phyloP scores from a whole-genome alignment of 495 filamentous ascomycete genomes.

The Aspergillus heteromorphus region DNA sequence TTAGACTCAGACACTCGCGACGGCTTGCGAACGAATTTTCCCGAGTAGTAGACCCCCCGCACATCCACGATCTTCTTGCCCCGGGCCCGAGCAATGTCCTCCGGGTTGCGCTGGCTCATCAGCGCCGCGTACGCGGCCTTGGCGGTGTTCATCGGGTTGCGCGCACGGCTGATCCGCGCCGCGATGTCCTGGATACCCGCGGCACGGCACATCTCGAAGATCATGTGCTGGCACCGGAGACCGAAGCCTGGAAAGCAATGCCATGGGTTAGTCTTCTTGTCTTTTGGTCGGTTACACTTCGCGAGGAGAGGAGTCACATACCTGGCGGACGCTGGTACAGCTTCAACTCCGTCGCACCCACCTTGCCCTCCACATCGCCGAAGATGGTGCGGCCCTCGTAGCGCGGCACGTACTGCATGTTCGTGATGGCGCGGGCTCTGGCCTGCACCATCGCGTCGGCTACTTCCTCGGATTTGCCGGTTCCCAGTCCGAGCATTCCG shows the following conservation, averaged over 20 bases:
- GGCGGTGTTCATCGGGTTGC: constrained; percentile 95
- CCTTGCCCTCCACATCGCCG: constrained; percentile 77
- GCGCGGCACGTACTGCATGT: constrained; percentile 78
- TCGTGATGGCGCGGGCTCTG: constrained; percentile 68
- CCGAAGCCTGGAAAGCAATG: constrained; percentile 65
- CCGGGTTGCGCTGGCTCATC: constrained; percentile 73
- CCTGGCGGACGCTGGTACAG: constrained; percentile 81
- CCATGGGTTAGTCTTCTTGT: constrained; percentile 4
- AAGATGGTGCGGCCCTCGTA: constrained; percentile 92
- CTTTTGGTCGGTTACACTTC: background rate
- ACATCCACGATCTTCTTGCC: constrained; percentile 95
- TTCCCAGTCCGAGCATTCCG: constrained; percentile 81
- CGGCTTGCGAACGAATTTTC: constrained; percentile 50
- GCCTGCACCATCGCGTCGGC: constrained; percentile 61
- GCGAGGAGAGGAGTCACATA: constrained; percentile 36
- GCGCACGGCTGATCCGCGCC: constrained; percentile 67
- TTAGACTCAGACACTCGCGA: no score
- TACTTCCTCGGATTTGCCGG: constrained; percentile 76
- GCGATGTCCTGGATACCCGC: constrained; percentile 82
- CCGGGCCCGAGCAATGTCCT: constrained; percentile 77
- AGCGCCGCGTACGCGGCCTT: constrained; percentile 85
- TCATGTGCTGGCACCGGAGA: constrained; percentile 79
- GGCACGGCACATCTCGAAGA: constrained; percentile 84
- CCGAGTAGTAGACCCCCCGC: constrained; percentile 94
- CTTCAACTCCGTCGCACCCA: constrained; percentile 75